phyloP scores from a whole-genome alignment of 164 flowering plant species.

The Cinnamomum micranthum region DNA sequence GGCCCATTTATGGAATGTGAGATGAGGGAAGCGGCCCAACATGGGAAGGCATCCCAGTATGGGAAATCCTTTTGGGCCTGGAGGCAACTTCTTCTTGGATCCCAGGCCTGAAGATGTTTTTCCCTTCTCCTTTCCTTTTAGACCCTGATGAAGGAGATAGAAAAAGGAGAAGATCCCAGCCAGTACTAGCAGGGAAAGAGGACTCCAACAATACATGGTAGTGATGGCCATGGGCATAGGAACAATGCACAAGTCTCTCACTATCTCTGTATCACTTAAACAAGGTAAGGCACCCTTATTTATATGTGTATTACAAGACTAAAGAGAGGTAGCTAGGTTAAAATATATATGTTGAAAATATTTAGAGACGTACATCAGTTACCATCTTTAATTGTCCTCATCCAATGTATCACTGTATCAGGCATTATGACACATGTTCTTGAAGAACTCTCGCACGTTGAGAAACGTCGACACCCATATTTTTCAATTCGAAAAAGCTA shows the following conservation, averaged over 20 bases:
- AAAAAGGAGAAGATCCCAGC: neutral
- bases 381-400: no score
- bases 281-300: neutral
- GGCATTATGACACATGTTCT: no score
- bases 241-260: neutral
- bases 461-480: no score
- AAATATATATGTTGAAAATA: no score
- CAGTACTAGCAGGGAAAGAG: conserved; percentile 1
- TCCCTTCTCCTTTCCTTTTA: neutral
- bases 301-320: neutral
- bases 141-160: neutral
- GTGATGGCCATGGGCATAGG: no score
- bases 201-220: conserved; percentile 5
- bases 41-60: neutral
- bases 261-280: neutral
- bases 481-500: no score
- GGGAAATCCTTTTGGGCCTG: neutral
- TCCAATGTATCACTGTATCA: no score
- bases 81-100: neutral
- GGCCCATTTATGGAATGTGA: conserved; percentile 9
- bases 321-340: no score
- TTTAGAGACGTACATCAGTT: no score
- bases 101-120: neutral
- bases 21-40: conserved; percentile 2
- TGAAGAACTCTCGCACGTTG: no score